Conservation (phyloP, 306 rosid species). For the Herpetospermum pedunculosum region DNA sequence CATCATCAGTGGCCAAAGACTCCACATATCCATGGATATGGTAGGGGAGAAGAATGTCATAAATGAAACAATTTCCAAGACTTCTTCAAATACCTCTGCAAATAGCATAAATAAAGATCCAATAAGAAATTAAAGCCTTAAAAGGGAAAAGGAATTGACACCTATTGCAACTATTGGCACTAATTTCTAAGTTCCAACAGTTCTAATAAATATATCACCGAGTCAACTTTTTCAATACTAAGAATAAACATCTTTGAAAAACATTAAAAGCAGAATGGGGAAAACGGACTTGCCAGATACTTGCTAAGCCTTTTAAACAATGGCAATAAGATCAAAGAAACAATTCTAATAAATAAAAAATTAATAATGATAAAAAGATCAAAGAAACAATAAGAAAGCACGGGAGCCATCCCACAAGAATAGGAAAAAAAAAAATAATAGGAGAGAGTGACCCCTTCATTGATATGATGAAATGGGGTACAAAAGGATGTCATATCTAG, state of each 20-base stretch:
- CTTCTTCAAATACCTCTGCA: constrained; percentile 99
- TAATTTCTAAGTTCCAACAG: neutral
- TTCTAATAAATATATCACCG: neutral
- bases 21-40: constrained; percentile 92
- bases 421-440: neutral
- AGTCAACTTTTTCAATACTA: neutral
- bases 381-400: neutral
- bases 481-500: too few relatives aligned
- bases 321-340: neutral
- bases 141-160: neutral
- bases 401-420: neutral
- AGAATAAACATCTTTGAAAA: neutral
- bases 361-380: too few relatives aligned
- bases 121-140: neutral
- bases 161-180: neutral
- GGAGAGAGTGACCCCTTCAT: too few relatives aligned
- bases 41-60: constrained; percentile 94
- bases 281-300: neutral
- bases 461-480: too few relatives aligned
- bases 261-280: neutral
- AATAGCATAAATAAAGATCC: neutral
- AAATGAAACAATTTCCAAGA: constrained; percentile 87
- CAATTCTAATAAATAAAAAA: too few relatives aligned
- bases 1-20: constrained; percentile 96
- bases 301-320: neutral